Percentiles rank a stretch among this genome's conserved stretches.
phyloP scores from a whole-genome alignment of 1,139 yeast species.

The Yamadazyma oceani region DNA sequence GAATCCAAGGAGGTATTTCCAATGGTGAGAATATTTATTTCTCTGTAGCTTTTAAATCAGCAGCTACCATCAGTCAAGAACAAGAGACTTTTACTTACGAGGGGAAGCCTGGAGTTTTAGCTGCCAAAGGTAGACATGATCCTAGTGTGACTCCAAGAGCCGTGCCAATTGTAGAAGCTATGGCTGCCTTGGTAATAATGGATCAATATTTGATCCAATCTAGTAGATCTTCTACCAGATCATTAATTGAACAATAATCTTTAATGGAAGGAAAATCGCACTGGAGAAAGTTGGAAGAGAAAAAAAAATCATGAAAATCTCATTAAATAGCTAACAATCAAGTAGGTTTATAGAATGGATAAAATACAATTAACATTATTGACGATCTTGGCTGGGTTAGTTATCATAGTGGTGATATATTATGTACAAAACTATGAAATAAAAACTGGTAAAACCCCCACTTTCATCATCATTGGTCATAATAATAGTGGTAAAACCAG shows the following conservation, averaged over 20 bases:
- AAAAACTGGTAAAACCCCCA: slow-evolving; percentile 36
- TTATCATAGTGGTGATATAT: slow-evolving; percentile 23
- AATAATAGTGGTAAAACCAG: slow-evolving; percentile 76
- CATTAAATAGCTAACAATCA: not conserved
- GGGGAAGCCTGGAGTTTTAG: slow-evolving; percentile 82
- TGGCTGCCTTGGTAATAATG: slow-evolving; percentile 91
- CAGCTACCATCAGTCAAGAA: slow-evolving; percentile 94
- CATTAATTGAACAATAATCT: not conserved
- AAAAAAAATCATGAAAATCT: not conserved
- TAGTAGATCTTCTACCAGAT: slow-evolving; percentile 46
- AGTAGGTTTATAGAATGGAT: slow-evolving; percentile 23
- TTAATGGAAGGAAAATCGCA: too few species aligned
- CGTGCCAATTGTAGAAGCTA: slow-evolving; percentile 96
- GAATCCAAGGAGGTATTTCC: slow-evolving; percentile 96
- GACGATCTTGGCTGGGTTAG: slow-evolving; percentile 25
- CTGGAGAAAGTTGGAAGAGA: not conserved
- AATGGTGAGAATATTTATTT: slow-evolving; percentile 95
- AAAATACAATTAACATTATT: slow-evolving; percentile 22
- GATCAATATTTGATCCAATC: slow-evolving; percentile 85
- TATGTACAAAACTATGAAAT: slow-evolving; percentile 25
- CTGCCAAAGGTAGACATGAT: slow-evolving; percentile 97
- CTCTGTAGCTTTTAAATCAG: slow-evolving; percentile 95
- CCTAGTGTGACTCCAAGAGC: slow-evolving; percentile 99
- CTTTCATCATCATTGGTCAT: slow-evolving; percentile 72
- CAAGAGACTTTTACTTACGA: slow-evolving; percentile 86